Percentiles rank a stretch among this genome's conserved stretches.
Conservation (phyloP, 2,329 filamentous ascomycete genomes). For the Talaromyces amestolkiae region DNA sequence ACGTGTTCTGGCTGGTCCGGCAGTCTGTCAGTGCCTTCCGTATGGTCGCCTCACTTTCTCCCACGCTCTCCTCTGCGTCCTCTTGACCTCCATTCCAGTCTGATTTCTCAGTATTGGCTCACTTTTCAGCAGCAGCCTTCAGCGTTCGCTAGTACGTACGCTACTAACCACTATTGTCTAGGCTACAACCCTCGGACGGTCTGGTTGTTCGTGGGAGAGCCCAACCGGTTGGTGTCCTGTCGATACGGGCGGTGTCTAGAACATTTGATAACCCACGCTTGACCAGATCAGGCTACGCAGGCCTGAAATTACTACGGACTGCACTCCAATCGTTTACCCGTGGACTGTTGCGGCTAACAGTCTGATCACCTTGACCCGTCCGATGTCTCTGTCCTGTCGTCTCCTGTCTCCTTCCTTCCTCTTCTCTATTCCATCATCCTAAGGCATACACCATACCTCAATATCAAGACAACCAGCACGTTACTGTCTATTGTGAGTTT, state of each 20-base stretch:
- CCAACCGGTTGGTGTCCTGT: neutral
- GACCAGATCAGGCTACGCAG: neutral
- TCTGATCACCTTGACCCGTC: neutral
- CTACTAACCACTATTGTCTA: neutral
- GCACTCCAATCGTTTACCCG: neutral
- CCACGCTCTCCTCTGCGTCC: neutral
- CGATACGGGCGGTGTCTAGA: neutral
- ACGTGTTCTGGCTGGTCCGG: constrained; percentile 26
- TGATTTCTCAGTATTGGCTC: neutral
- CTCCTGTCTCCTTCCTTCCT: neutral
- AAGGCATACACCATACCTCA: neutral
- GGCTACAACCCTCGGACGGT: neutral
- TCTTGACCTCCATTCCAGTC: neutral
- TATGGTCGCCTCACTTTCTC: constrained; percentile 41
- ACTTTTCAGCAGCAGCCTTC: neutral
- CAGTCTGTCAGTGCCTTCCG: constrained; percentile 29
- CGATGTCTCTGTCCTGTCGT: neutral
- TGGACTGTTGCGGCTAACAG: neutral
- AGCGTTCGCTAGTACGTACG: neutral
- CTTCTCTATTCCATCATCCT: neutral
- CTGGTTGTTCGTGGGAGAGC: neutral
- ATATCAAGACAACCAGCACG: neutral
- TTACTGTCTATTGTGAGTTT: neutral
- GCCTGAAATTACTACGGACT: neutral
- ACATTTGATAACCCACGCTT: constrained; percentile 5